Percentiles rank a stretch among this genome's conserved stretches.
phyloP scores from a whole-genome alignment of 345 rosid species.

The Anacardium occidentale region DNA sequence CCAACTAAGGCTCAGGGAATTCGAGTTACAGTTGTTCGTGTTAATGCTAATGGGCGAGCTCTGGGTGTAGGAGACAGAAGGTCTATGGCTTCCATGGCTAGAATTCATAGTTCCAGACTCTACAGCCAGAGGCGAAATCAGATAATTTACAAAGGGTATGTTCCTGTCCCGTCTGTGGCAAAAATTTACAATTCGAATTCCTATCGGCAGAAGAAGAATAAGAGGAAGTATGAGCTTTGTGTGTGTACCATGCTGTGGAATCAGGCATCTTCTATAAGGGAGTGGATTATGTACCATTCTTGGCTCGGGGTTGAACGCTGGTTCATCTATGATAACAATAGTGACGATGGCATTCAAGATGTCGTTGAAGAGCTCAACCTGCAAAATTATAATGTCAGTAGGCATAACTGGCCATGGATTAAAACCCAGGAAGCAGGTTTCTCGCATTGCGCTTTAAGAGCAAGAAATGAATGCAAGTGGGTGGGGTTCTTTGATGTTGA shows the following conservation, averaged over 20 bases:
- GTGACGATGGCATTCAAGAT: slow-evolving; percentile 64
- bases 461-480: slow-evolving; percentile 82
- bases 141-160: slow-evolving; percentile 20
- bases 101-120: slow-evolving; percentile 16
- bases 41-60: slow-evolving; percentile 23
- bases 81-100: slow-evolving; percentile 27
- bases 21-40: slow-evolving; percentile 44
- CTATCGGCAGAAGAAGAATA: slow-evolving; percentile 25
- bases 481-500: slow-evolving; percentile 95
- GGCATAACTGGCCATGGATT: slow-evolving; percentile 95
- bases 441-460: slow-evolving; percentile 83
- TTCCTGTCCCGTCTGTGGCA: slow-evolving; percentile 61
- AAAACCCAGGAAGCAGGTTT: slow-evolving; percentile 98
- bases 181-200: slow-evolving; percentile 36
- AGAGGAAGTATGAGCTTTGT: slow-evolving; percentile 63
- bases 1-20: slow-evolving; percentile 50
- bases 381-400: slow-evolving; percentile 59
- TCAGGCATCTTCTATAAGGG: slow-evolving; percentile 72
- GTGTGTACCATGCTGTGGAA: slow-evolving; percentile 96
- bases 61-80: slow-evolving; percentile 4
- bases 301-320: slow-evolving; percentile 94
- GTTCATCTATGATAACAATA: slow-evolving; percentile 97
- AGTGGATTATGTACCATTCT: slow-evolving; percentile 87
- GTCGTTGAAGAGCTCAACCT: slow-evolving; percentile 56
- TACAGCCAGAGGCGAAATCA: slow-evolving; percentile 4